Conservation (phyloP, 169 alveolate species). For the Plasmodium blacklocki region DNA sequence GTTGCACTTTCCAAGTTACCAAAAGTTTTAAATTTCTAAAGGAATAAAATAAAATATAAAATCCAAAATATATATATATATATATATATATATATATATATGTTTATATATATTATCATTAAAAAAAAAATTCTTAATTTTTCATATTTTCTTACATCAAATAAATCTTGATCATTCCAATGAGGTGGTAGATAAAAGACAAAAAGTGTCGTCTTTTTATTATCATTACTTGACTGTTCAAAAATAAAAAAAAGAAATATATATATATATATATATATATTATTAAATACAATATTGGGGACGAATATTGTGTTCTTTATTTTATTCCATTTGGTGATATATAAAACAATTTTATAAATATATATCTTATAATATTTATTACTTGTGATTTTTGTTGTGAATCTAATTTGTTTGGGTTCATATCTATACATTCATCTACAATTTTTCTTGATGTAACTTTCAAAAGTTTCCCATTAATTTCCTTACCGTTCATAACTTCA, state of each 20-base stretch:
- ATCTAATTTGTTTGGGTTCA: constrained; percentile 32
- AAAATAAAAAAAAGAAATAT: constrained; percentile 18
- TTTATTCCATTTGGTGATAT: background rate
- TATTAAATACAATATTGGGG: too few relatives aligned
- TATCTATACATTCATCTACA: constrained; percentile 81
- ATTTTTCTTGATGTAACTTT: constrained; percentile 90
- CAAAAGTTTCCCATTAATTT: constrained; percentile 88
- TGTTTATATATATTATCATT: background rate
- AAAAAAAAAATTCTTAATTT: background rate
- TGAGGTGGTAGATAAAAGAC: constrained; percentile 94
- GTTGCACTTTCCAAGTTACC: constrained; percentile 75
- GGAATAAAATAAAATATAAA: background rate
- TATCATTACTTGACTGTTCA: constrained; percentile 32
- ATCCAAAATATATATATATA: background rate
- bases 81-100: constrained; percentile 1
- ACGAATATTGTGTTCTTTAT: background rate
- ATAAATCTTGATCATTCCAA: constrained; percentile 91
- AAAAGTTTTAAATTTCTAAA: constrained; percentile 60
- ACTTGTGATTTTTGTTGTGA: constrained; percentile 55
- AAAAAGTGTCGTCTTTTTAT: constrained; percentile 80
- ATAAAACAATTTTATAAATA: background rate
- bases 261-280: background rate
- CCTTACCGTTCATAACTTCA: constrained; percentile 91
- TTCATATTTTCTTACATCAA: constrained; percentile 41
- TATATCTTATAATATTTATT: background rate